Conservation (phyloP, 1,284 basidiomycete species). For the Grifola frondosa region DNA sequence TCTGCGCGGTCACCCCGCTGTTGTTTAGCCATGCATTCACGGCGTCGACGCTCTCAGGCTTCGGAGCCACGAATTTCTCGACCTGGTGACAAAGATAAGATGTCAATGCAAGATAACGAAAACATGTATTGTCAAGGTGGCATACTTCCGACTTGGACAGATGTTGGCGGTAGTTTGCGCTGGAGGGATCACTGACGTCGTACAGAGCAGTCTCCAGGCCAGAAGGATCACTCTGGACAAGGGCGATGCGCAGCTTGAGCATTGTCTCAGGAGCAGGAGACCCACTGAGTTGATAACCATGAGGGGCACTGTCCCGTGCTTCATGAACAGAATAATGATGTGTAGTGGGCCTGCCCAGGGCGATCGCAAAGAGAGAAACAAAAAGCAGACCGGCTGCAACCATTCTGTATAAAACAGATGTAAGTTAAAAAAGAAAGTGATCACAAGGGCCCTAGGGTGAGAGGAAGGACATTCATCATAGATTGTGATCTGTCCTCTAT, state of each 20-base stretch:
- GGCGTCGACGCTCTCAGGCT: slow-evolving; percentile 31
- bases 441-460: no score
- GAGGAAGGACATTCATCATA: no score
- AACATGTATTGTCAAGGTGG: not conserved
- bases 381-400: slow-evolving; percentile 24
- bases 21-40: slow-evolving; percentile 38
- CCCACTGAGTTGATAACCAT: slow-evolving; percentile 19
- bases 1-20: slow-evolving; percentile 33
- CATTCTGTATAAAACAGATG: slow-evolving; percentile 19
- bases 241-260: slow-evolving; percentile 26
- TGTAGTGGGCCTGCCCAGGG: slow-evolving; percentile 18
- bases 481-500: no score
- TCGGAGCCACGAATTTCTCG: slow-evolving; percentile 37
- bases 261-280: slow-evolving; percentile 16
- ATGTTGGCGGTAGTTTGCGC: slow-evolving; percentile 18
- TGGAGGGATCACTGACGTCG: slow-evolving; percentile 22
- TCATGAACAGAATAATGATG: slow-evolving; percentile 22
- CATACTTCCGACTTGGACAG: slow-evolving; percentile 20
- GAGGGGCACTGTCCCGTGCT: slow-evolving; percentile 16
- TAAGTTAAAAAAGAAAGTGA: not conserved
- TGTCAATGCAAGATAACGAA: not conserved
- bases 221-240: slow-evolving; percentile 22
- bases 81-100: slow-evolving; percentile 34
- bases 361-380: slow-evolving; percentile 18
- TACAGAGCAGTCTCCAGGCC: slow-evolving; percentile 20